phyloP scores from a whole-genome alignment of 495 filamentous ascomycete species.

The Penicillium manginii region DNA sequence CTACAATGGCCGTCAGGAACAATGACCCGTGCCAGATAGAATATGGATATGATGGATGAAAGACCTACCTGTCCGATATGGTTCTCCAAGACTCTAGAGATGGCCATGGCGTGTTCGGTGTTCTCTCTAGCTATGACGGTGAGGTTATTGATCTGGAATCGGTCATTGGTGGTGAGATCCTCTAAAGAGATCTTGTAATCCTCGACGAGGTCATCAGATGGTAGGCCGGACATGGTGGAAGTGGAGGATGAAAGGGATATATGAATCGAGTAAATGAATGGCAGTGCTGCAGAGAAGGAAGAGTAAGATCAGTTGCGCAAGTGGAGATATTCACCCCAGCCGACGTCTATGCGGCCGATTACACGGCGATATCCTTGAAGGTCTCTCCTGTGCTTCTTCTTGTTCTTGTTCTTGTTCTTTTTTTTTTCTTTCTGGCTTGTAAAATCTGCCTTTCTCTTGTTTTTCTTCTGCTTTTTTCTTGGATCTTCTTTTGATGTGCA shows the following conservation, averaged over 20 bases:
- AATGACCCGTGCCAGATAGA: neutral
- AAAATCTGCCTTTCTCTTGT: conserved; percentile 17
- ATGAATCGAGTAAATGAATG: neutral
- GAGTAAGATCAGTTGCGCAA: conserved; percentile 7
- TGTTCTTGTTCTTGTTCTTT: conserved; percentile 19
- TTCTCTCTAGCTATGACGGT: conserved; percentile 97
- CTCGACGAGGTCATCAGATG: conserved; percentile 88
- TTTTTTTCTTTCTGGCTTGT: conserved; percentile 19
- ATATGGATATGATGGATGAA: neutral
- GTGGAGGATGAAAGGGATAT: conserved; percentile 5
- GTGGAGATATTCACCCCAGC: conserved; percentile 1
- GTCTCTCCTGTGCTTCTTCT: neutral
- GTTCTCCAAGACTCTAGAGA: conserved; percentile 83
- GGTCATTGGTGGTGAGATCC: conserved; percentile 85
- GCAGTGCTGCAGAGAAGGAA: conserved; percentile 6
- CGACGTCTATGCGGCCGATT: neutral
- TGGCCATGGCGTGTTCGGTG: conserved; percentile 88
- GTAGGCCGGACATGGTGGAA: conserved; percentile 69
- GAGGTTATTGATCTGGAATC: conserved; percentile 91
- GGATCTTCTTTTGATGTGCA: conserved; percentile 12
- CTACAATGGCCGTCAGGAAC: conserved; percentile 58
- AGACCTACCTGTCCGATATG: conserved; percentile 90
- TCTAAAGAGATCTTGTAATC: conserved; percentile 93
- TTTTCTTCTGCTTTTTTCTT: conserved; percentile 23
- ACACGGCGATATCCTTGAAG: conserved; percentile 8